phyloP scores from a whole-genome alignment of 1,284 basidiomycete genomes.

The Apiotrichum siamense region DNA sequence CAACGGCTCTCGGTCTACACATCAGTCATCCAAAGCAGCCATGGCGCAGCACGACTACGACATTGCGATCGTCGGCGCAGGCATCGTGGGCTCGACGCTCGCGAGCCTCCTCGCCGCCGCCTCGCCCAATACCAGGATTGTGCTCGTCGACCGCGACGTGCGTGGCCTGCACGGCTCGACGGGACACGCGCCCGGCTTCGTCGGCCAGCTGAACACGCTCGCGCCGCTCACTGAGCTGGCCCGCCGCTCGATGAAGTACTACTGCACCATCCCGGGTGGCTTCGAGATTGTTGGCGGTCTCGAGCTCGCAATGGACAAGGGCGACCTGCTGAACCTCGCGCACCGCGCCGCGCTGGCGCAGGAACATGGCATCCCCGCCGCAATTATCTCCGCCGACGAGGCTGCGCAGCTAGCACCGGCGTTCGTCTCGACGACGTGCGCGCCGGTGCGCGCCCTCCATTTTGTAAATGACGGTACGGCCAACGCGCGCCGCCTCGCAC shows the following conservation, averaged over 20 bases:
- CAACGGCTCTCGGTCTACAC: too few species aligned
- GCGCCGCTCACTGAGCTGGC: slow-evolving; percentile 23
- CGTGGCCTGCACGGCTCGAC: slow-evolving; percentile 21
- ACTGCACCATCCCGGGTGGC: slow-evolving; percentile 11
- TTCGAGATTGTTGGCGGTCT: slow-evolving; percentile 23
- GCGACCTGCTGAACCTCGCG: neutral
- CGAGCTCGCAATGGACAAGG: slow-evolving; percentile 8
- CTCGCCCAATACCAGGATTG: slow-evolving; percentile 46
- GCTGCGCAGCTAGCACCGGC: slow-evolving; percentile 10
- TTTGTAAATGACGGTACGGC: slow-evolving; percentile 24
- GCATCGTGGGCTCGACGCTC: slow-evolving; percentile 35
- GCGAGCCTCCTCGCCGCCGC: slow-evolving; percentile 42
- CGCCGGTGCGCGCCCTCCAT: slow-evolving; percentile 1
- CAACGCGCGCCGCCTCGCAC: slow-evolving; percentile 13
- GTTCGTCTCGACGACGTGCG: slow-evolving; percentile 12
- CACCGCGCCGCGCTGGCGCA: slow-evolving; percentile 7
- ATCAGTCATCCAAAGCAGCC: too few species aligned
- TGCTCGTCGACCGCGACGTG: slow-evolving; percentile 46
- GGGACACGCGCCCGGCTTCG: slow-evolving; percentile 29
- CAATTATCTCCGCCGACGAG: slow-evolving; percentile 7
- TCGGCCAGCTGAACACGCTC: slow-evolving; percentile 22
- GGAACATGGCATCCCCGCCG: slow-evolving; percentile 6
- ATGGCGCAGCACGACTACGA: slow-evolving; percentile 18
- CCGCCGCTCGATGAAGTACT: slow-evolving; percentile 15
- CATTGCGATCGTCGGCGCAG: slow-evolving; percentile 24